Conservation (phyloP, 2,329 filamentous ascomycete species). For the Ophiostoma fasciatum region DNA sequence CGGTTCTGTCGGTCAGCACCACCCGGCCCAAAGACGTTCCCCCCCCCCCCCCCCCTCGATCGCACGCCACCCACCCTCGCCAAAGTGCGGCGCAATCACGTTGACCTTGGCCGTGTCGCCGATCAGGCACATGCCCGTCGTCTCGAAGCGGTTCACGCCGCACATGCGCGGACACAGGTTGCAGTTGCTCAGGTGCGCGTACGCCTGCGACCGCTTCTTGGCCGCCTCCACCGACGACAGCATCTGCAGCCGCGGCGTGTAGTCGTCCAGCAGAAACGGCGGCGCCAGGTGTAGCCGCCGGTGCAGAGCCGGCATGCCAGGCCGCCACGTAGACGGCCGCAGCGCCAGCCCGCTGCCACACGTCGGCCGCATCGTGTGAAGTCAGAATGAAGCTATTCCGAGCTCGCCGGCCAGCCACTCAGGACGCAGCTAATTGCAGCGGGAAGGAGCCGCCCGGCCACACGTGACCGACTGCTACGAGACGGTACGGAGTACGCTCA, state of each 20-base stretch:
- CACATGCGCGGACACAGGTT: conserved; percentile 69
- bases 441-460: no score
- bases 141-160: conserved; percentile 67
- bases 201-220: conserved; percentile 58
- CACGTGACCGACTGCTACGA: no score
- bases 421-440: no score
- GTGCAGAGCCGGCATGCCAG: not conserved
- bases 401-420: no score
- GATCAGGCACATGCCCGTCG: conserved; percentile 63
- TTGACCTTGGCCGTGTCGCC: conserved; percentile 66
- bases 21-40: conserved; percentile 1
- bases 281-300: conserved; percentile 36
- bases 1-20: conserved; percentile 39
- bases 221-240: conserved; percentile 53
- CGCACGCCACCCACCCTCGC: conserved; percentile 39
- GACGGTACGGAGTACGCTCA: no score
- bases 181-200: conserved; percentile 62
- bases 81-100: conserved; percentile 74
- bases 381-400: no score
- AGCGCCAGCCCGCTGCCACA: not conserved
- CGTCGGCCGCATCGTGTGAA: no score
- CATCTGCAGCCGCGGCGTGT: conserved; percentile 57
- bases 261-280: conserved; percentile 58
- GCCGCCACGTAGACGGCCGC: no score
- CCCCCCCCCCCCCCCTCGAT: conserved; percentile 35